Conservation (phyloP, 2,329 filamentous ascomycete genomes). For the Aspergillus sp. region DNA sequence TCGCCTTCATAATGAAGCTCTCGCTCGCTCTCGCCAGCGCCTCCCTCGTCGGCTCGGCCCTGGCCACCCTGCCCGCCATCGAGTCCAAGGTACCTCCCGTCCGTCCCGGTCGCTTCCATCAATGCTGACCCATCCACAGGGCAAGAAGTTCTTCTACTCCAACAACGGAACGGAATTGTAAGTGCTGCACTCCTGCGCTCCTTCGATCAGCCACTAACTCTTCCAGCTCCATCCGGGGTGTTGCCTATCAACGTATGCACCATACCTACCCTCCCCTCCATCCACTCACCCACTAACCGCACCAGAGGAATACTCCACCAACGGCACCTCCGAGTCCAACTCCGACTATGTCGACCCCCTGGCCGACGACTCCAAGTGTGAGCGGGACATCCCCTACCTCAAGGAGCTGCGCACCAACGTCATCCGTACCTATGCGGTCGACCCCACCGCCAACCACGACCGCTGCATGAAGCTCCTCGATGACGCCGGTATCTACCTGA, state of each 20-base stretch:
- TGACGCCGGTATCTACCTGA: constrained; percentile 88
- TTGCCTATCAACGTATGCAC: constrained; percentile 78
- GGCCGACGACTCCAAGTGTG: constrained; percentile 67
- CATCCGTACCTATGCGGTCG: constrained; percentile 91
- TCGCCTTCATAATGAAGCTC: constrained; percentile 52
- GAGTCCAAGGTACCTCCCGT: constrained; percentile 59
- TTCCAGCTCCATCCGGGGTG: constrained; percentile 77
- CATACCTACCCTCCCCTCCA: background rate
- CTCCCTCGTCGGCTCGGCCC: constrained; percentile 50
- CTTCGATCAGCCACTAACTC: background rate
- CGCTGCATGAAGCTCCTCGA: constrained; percentile 81
- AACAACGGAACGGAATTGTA: constrained; percentile 74
- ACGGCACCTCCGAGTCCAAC: constrained; percentile 34
- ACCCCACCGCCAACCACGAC: constrained; percentile 74
- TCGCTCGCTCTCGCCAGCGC: constrained; percentile 51
- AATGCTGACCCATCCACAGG: constrained; percentile 42
- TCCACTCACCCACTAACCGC: constrained; percentile 22
- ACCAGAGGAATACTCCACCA: constrained; percentile 46
- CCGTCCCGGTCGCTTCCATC: background rate
- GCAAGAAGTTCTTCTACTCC: constrained; percentile 86
- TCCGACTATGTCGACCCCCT: constrained; percentile 77
- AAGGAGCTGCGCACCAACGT: constrained; percentile 79
- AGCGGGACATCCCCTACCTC: constrained; percentile 82
- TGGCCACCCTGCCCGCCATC: constrained; percentile 56
- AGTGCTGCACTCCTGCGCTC: constrained; percentile 16